Evolutionary conservation across 805 yeast species (phyloP), one percentile per base, ranked within the genome.

Genomic region (Wickerhamomyces ciferrii): DNA sequence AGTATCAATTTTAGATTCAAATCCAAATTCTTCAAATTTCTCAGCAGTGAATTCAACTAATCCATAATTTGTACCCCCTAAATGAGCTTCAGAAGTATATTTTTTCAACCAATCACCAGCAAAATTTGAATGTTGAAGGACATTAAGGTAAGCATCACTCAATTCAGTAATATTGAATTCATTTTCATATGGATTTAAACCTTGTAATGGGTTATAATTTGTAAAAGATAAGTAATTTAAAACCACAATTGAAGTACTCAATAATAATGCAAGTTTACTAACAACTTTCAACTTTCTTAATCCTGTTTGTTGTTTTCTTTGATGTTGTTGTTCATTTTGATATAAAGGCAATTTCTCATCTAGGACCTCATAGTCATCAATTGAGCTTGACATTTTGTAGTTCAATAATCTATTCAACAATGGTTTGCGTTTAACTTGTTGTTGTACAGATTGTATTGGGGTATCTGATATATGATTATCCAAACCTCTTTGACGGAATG

Each of bases 1-100:
- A 8, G 76, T 64, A 52, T 79, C 87, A 43, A 82, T 67, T 24
- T 63, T 65, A 7, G 81, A 61, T 31, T 69, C 63, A 47, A 83
- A 63, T 1, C 92, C 92, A 54, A 69, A 84, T 52, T 79, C 83
- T 43, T 68, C 71, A 53, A 81, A 79, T 62, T 79, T 77, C 15
- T 65, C 68, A 24, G 69, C 67, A 2, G 91, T 83, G 76, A 81
- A 86, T 45, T 82, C 68, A 20, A 74, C 82, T 46, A 77, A 60
- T 31, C 61, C 72, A 32, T 62, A 53, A 50, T 72, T 74, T 13
- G 76, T 70, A 3, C 84, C 84, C 4, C 87, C 84, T 48, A 82
- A 62, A 56, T 83, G 87, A 2, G 82, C 73, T 34, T 70, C 72
- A 5, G 68, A 50, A 1, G 87, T 76, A 55, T 79, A 81, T 34